These are phyloP conservation scores for Draba incana DNA, from an alignment of 345 rosid species.

Conservation along the genomic window DNA sequence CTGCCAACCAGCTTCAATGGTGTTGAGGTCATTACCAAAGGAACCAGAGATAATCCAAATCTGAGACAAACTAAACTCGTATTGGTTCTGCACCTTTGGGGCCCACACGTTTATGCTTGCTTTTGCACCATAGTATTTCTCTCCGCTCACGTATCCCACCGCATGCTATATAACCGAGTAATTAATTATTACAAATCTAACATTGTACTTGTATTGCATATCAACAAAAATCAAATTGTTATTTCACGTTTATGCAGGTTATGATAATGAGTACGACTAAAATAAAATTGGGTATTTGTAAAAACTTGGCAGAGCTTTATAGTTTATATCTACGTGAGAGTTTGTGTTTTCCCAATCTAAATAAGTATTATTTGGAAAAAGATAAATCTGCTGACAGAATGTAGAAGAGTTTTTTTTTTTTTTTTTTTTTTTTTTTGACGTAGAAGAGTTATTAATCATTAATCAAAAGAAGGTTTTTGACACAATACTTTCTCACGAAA, in stretches of 20 bases:
- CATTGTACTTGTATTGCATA: too few species aligned
- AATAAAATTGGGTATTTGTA: neutral
- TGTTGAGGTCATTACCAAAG: slow-evolving; percentile 91
- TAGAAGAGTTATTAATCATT: too few species aligned
- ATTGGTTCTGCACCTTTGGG: slow-evolving; percentile 73
- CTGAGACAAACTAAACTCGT: slow-evolving; percentile 96
- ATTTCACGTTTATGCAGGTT: neutral
- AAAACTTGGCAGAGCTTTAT: slow-evolving; percentile 19
- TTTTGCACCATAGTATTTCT: slow-evolving; percentile 94
- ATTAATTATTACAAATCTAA: neutral
- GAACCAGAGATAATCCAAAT: slow-evolving; percentile 98
- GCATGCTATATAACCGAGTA: slow-evolving; percentile 54
- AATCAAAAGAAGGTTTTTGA: slow-evolving; percentile 34
- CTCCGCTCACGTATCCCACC: slow-evolving; percentile 92
- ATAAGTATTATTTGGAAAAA: neutral
- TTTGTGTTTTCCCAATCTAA: slow-evolving; percentile 24
- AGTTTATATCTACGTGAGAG: slow-evolving; percentile 13
- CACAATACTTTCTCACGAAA: too few species aligned
- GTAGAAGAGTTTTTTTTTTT: too few species aligned
- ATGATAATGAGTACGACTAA: neutral
- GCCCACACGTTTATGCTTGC: slow-evolving; percentile 99
- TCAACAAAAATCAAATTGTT: neutral
- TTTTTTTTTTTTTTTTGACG: too few species aligned
- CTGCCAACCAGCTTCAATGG: slow-evolving; percentile 99
- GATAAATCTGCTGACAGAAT: slow-evolving; percentile 3